Conservation (phyloP, 106 monocot genomes). For the Hemerocallis citrina region DNA sequence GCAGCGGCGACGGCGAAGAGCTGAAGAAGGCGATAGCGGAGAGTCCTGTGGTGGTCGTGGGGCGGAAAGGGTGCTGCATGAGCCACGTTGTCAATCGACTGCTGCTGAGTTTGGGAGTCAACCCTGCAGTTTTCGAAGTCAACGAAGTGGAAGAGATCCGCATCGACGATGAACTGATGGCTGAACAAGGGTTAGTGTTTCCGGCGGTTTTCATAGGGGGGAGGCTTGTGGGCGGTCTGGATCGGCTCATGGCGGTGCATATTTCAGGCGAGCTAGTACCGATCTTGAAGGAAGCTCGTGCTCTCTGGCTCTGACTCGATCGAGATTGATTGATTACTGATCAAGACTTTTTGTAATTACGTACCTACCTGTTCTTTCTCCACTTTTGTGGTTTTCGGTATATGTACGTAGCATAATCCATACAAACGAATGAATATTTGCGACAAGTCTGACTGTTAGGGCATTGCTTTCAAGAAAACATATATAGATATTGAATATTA, state of each 20-base stretch:
- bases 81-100: slow-evolving; percentile 47
- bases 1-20: not conserved
- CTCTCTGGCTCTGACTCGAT: slow-evolving; percentile 54
- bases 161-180: not conserved
- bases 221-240: slow-evolving; percentile 46
- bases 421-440: not conserved
- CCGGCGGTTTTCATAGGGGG: slow-evolving; percentile 72
- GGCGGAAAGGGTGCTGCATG: slow-evolving; percentile 62
- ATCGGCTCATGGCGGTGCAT: slow-evolving; percentile 63
- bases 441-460: too few species aligned
- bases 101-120: slow-evolving; percentile 61
- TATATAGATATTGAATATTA: too few species aligned
- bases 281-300: slow-evolving; percentile 58
- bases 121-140: slow-evolving; percentile 52
- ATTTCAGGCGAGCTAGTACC: slow-evolving; percentile 77
- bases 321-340: not conserved
- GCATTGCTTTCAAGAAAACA: too few species aligned
- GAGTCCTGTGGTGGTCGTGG: slow-evolving; percentile 65
- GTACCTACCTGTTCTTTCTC: too few species aligned
- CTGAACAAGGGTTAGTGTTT: slow-evolving; percentile 2
- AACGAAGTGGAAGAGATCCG: slow-evolving; percentile 2
- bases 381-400: too few species aligned
- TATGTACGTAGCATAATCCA: not conserved
- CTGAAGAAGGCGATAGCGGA: slow-evolving; percentile 26
- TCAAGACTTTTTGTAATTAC: not conserved